Conservation (phyloP, 805 yeast species). For the baker's yeast (Saccharomyces cerevisiae) region DNA sequence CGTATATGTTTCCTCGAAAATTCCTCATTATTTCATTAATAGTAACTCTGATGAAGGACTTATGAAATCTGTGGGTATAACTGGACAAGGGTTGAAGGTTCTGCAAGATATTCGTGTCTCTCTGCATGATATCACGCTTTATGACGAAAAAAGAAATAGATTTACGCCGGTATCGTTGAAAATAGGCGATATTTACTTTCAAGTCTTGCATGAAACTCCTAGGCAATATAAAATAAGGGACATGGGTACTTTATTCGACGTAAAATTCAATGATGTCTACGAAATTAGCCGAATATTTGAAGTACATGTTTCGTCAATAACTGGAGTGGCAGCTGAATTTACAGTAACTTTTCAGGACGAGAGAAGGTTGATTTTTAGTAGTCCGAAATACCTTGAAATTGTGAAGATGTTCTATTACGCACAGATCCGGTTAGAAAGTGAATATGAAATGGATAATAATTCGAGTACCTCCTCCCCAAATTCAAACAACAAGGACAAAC, state of each 20-base stretch:
- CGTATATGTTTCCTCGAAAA: constrained; percentile 21
- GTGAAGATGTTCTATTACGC: constrained; percentile 62
- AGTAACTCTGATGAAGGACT: constrained; percentile 39
- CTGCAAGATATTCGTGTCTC: constrained; percentile 44
- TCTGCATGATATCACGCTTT: constrained; percentile 45
- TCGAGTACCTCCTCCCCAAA: constrained; percentile 3
- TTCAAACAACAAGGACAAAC: constrained; percentile 9
- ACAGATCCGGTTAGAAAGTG: constrained; percentile 43
- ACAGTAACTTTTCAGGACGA: constrained; percentile 36
- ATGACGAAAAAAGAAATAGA: constrained; percentile 39
- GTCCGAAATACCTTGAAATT: constrained; percentile 52
- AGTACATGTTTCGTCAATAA: constrained; percentile 35
- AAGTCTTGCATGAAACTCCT: constrained; percentile 42
- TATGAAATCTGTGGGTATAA: constrained; percentile 39
- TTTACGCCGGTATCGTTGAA: constrained; percentile 55
- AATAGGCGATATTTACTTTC: constrained; percentile 63
- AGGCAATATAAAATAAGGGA: constrained; percentile 33
- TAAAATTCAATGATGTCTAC: constrained; percentile 38
- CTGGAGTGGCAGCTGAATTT: constrained; percentile 45
- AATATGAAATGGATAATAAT: constrained; percentile 16
- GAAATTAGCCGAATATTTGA: constrained; percentile 35
- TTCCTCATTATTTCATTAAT: constrained; percentile 36
- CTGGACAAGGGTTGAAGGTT: constrained; percentile 35
- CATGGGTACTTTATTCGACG: constrained; percentile 26
- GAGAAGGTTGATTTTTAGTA: constrained; percentile 35